Conservation (phyloP, 1,139 yeast species). For the Diutina rugosa region DNA sequence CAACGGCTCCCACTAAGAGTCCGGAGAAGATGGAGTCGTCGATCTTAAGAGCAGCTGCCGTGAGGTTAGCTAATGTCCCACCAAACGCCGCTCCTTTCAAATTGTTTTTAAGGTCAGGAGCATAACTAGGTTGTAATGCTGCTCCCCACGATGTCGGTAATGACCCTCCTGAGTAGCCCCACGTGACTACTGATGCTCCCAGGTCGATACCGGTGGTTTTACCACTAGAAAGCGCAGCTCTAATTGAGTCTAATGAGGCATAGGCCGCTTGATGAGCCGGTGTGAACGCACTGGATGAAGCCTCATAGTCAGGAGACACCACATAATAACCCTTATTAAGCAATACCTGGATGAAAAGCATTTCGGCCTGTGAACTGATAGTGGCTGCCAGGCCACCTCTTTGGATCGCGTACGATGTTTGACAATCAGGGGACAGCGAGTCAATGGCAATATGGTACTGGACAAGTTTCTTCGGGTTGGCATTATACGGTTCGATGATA, state of each 20-base stretch:
- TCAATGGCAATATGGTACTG: slow-evolving; percentile 25
- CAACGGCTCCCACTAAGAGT: slow-evolving; percentile 13
- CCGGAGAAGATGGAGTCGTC: slow-evolving; percentile 17
- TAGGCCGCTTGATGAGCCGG: slow-evolving; percentile 18
- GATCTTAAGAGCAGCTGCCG: slow-evolving; percentile 10
- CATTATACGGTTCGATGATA: slow-evolving; percentile 17
- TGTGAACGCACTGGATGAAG: slow-evolving; percentile 15
- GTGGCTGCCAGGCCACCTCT: slow-evolving; percentile 12
- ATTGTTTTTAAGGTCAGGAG: slow-evolving; percentile 15
- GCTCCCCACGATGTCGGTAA: slow-evolving; percentile 26
- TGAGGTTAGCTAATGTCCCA: slow-evolving; percentile 17
- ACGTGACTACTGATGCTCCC: slow-evolving; percentile 14
- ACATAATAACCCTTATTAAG: slow-evolving; percentile 20
- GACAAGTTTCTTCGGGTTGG: slow-evolving; percentile 15
- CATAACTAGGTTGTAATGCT: slow-evolving; percentile 17
- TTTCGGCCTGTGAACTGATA: slow-evolving; percentile 10
- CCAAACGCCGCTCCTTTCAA: slow-evolving; percentile 11
- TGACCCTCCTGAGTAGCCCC: slow-evolving; percentile 28
- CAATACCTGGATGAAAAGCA: slow-evolving; percentile 11
- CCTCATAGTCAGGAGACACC: slow-evolving; percentile 22
- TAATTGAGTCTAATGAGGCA: slow-evolving; percentile 15
- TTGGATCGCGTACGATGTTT: slow-evolving; percentile 18
- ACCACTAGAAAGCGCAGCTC: slow-evolving; percentile 13
- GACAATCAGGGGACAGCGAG: slow-evolving; percentile 15
- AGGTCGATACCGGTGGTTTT: slow-evolving; percentile 13